Evolutionary conservation across 352 stramenopile genomes (phyloP).

Genomic region (Phytophthora chlamydospora): DNA sequence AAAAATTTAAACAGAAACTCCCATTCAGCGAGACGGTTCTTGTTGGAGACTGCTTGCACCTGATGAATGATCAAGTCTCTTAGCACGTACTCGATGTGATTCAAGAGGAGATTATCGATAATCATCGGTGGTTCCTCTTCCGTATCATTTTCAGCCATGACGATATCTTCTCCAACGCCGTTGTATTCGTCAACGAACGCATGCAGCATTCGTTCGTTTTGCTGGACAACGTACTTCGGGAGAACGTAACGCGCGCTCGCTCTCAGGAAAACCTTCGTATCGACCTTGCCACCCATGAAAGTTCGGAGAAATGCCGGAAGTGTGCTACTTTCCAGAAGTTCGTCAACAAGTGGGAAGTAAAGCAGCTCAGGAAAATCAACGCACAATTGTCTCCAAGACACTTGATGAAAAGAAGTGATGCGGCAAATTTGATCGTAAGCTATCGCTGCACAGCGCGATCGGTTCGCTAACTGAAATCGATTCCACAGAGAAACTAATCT

Average conservation of each 20-base stretch:
- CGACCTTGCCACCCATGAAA: conserved; percentile 56
- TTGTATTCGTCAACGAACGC: conserved; percentile 49
- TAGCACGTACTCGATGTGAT: conserved; percentile 57
- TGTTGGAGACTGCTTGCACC: conserved; percentile 53
- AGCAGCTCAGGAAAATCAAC: conserved; percentile 58
- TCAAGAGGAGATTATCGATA: conserved; percentile 52
- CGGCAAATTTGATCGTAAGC: conserved; percentile 59
- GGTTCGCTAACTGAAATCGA: conserved; percentile 36
- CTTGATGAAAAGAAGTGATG: conserved; percentile 44
- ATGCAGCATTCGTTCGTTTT: conserved; percentile 62
- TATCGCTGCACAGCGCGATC: conserved; percentile 27
- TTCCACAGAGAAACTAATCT: conserved; percentile 62
- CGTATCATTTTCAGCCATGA: conserved; percentile 27
- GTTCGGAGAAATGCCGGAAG: conserved; percentile 61
- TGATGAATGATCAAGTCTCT: conserved; percentile 76
- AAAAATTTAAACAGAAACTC: conserved; percentile 78
- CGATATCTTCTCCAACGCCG: conserved; percentile 24
- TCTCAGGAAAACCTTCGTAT: conserved; percentile 48
- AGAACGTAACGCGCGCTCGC: conserved; percentile 61
- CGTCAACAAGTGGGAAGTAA: conserved; percentile 64
- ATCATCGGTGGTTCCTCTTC: conserved; percentile 27
- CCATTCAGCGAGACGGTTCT: conserved; percentile 61
- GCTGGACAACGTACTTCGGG: conserved; percentile 63
- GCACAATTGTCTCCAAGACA: conserved; percentile 66
- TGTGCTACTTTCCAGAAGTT: conserved; percentile 46